Base-by-base conservation (phyloP, 2,329 filamentous ascomycete genomes). In the Aspergillus sergii region DNA sequence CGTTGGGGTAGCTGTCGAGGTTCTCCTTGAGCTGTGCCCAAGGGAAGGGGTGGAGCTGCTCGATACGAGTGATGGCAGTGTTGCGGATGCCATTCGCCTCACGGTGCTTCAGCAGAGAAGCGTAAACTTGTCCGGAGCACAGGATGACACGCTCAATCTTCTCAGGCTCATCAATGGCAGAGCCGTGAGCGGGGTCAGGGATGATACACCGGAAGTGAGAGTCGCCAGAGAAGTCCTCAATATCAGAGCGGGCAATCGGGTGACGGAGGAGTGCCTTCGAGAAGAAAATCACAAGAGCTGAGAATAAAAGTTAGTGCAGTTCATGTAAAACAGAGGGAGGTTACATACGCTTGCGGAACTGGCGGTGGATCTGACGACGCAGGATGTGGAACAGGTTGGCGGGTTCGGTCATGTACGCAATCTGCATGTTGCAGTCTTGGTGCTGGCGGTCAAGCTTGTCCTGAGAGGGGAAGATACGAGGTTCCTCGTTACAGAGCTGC, bases 381-480 rank as follows among this genome's bases (percentile, higher is more conserved):
- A 99, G 87, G 70, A 95, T 89, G 82, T 99, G 95, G 90, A 99
- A 99, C 78, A 96, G 81, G 81, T 99, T 99, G 69, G 94, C 87
- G 32, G 95, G 95, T 54, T 91, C 92, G n/a, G 95, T 99, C 88
- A 96, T 94, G 85, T 95, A 97, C 61, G 90, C 93, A 78, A 99
- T 91, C 83, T 99, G 95, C 89, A 99, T 96, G 84, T 99, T 99
- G 86, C 93, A 97, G 83, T 99, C 95, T 83, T 99, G 95, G 84
- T 99, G 95, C 82, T 98, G 95, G 71, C 95, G 93, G 60, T 96
- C 90, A 65, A 98, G 88, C 85, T 95, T 97, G 69, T 97, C 93
- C 36, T 87, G 84, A 1, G 88, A 85, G 59, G 95, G 95, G 89
- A 93, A 99, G 73, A 95, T 87, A 68, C 95, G 92, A 61, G 95